Evolutionary conservation across 768 basidiomycete genomes (phyloP), one percentile per base, ranked within the genome.

Genomic region (Agrocybe pediades): DNA sequence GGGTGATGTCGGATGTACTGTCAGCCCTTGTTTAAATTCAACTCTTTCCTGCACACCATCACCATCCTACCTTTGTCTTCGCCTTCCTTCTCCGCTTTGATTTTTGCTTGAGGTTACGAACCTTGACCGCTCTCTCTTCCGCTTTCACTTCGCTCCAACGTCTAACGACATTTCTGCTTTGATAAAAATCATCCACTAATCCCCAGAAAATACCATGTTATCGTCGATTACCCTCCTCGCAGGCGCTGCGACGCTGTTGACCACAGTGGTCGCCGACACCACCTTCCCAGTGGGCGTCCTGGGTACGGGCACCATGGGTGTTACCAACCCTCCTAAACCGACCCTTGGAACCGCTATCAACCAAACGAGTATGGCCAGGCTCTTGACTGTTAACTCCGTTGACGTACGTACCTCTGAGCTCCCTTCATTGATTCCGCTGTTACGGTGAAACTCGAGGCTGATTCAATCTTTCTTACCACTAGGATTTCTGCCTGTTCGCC

Each of bases 401-500:
- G 75, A 78, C 56, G 75, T 75, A 58, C 19, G 59, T 33, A 27
- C 9, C 9, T 25, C 26, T 27, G 8, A 7, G 21, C 15, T 46
- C 15, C 15, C 42, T 43, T 13, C 9, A 43, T 30, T 42, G 19
- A 11, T 17, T 9, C 29, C 40, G 9, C n/a, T n/a, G 26, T 9
- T 13, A 3, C 15, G 11, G 7, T 15, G 20, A 15, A 29, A 41
- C 16, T 30, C n/a, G 2, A 19, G 19, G 21, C 19, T 26, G 15
- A 40, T 15, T 25, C 15, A 19, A 30, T 21, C 45, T 15, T 3
- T 20, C 25, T 45, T 24, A 9, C 41, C 30, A 52, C n/a, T 41
- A 74, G 71, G 72, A 78, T 53, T 78, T 73, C 57, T 77, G 77
- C 52, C 50, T 78, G 6, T 78, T 76, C 46, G 77, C 72, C 0